Percentiles rank a stretch among this genome's conserved stretches.
These are phyloP conservation scores for Alliaria petiolata DNA, from an alignment of 345 rosid species.

Conservation along the genomic window DNA sequence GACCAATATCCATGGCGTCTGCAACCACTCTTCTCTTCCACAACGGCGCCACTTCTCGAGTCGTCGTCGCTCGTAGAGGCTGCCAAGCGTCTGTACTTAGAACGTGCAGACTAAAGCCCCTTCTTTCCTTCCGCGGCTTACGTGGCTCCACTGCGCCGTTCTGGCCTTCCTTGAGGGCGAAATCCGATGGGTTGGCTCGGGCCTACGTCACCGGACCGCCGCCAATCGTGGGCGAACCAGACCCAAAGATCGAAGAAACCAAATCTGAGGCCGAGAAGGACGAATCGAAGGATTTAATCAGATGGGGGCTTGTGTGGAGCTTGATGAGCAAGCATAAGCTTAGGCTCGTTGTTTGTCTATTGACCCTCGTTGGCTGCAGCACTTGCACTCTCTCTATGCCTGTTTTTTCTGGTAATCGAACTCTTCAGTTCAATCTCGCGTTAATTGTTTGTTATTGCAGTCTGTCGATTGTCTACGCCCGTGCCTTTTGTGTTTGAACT, in stretches of 20 bases:
- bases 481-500: neutral
- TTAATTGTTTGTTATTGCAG: neutral
- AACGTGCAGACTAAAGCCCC: neutral
- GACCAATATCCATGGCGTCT: constrained; percentile 37
- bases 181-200: constrained; percentile 31
- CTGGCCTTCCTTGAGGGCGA: neutral
- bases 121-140: constrained; percentile 24
- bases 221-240: constrained; percentile 53
- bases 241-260: constrained; percentile 39
- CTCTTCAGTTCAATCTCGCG: neutral
- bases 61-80: neutral
- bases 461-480: neutral
- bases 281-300: constrained; percentile 45
- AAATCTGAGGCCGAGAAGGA: constrained; percentile 33
- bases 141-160: constrained; percentile 37
- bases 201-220: constrained; percentile 84
- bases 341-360: constrained; percentile 41
- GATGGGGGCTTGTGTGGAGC: constrained; percentile 61
- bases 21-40: constrained; percentile 39
- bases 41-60: constrained; percentile 29
- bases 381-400: constrained; percentile 90
- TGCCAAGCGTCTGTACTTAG: constrained; percentile 16
- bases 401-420: constrained; percentile 62
- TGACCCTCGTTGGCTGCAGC: constrained; percentile 68
- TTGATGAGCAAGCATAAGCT: constrained; percentile 60